Evolutionary conservation across 2,329 filamentous ascomycete species (phyloP), one percentile per base, ranked within the genome.

Genomic region (Sporothrix protearum): DNA sequence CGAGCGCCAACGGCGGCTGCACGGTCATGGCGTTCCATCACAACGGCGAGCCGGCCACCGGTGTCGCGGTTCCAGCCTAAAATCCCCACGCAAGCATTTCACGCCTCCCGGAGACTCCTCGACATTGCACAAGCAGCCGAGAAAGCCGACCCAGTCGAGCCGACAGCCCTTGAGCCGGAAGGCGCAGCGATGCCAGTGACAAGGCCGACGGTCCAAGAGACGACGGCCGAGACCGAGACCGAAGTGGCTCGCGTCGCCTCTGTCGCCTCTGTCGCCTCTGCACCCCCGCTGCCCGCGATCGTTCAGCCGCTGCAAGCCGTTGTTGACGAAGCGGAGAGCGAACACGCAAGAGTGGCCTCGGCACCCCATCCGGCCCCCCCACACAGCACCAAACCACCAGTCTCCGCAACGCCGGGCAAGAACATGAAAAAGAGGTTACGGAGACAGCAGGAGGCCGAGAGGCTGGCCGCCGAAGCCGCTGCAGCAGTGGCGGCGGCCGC

Each of bases 391-490:
- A 36, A 36, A 8, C 8, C 33, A 36, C 33, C 33, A 36, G 8
- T 8, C 33, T 36, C 19, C 25, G 33, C 36, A 8, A 39, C 0
- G 19, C 51, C 42, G 7, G 76, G 76, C 45, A 74, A 71, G 30
- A 75, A 75, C 12, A 71, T 19, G 63, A 53, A 64, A 12, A 75
- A 75, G 25, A 72, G 59, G 70, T 28, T 75, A 19, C 68, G 71
- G 33, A 59, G 69, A 30, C 33, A 71, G 19, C 45, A 22, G 7
- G 71, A 73, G 22, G 36, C 53, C 16, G 69, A 71, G 49, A 47
- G 39, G 7, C 69, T 67, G 9, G 67, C 61, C 30, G 66, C 55
- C 3, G n/a, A 51, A 36, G 25, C 39, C 36, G 67, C 51, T 33
- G 67, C 33, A 49, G 53, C 47, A 10, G 68, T 55, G 19, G 30